Evolutionary conservation across 2,329 filamentous ascomycete species (phyloP).

Genomic region (Talaromyces verruculosus): DNA sequence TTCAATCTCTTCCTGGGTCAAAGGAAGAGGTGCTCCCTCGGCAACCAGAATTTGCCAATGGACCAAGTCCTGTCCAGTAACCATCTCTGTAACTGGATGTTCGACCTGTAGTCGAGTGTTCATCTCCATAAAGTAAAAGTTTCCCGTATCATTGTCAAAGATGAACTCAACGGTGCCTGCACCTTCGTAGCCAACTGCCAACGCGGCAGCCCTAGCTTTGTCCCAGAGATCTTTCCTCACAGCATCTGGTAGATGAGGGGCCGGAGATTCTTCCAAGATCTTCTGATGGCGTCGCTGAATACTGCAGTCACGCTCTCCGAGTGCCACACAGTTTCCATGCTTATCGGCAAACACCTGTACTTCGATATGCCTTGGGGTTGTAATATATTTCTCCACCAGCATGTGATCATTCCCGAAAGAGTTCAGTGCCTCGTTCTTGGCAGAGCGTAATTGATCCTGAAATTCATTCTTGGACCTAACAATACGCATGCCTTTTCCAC

Average conservation of each 20-base stretch:
- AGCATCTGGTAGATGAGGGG: constrained; percentile 59
- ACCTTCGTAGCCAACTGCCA: constrained; percentile 65
- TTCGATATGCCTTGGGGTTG: constrained; percentile 65
- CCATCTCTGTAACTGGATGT: constrained; percentile 86
- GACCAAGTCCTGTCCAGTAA: constrained; percentile 76
- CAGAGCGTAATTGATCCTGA: constrained; percentile 60
- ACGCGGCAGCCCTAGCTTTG: constrained; percentile 62
- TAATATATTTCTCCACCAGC: constrained; percentile 68
- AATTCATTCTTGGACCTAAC: constrained; percentile 60
- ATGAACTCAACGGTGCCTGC: constrained; percentile 69
- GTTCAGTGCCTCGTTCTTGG: constrained; percentile 63
- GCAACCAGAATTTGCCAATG: constrained; percentile 94
- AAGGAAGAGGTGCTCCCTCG: constrained; percentile 64
- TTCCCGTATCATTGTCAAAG: constrained; percentile 64
- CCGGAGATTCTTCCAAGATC: constrained; percentile 65
- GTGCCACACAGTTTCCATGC: constrained; percentile 63
- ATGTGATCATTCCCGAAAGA: constrained; percentile 68
- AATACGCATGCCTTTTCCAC: constrained; percentile 70
- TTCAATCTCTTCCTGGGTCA: constrained; percentile 66
- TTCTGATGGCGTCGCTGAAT: constrained; percentile 67
- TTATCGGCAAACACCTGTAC: constrained; percentile 67
- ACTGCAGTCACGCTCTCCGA: constrained; percentile 66
- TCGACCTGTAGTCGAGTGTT: constrained; percentile 89
- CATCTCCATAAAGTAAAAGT: constrained; percentile 73
- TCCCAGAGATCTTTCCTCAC: constrained; percentile 65